Base-by-base conservation (phyloP, 2,329 filamentous ascomycete species). In the Fusarium sp. region DNA sequence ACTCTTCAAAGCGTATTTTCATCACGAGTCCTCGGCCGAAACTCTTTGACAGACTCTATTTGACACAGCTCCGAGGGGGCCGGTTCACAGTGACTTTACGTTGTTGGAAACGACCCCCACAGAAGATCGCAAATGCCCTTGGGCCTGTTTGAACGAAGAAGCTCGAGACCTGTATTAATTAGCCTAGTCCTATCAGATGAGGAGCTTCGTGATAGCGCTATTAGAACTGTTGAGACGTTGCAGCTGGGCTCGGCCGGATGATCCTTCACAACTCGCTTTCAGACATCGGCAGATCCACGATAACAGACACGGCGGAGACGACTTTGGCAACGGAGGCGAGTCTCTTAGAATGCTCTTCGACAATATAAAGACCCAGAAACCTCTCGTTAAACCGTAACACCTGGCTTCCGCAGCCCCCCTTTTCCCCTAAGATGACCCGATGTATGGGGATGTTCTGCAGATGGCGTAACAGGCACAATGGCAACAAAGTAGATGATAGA, bases 311-410 rank as follows among this genome's bases (percentile, higher is more conserved):
- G 2, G 2, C 10, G 16, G 3, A 7, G 6, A 31, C 10, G 22
- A n/a, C 5, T 1, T 13, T 31, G 9, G 9, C 2, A 3, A 9
- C 9, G 9, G 29, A 2, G 10, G 20, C 2, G 2, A n/a, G n/a
- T 6, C 16, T 5, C 6, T 1, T 3, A 2, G 31, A 9, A 2
- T 1, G 24, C 6, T 1, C 10, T 1, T 1, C 0, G 3, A 52
- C 0, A n/a, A 29, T 11, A 2, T 1, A 4, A 52, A 7, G 8
- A n/a, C 3, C 4, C 6, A 29, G 8, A 3, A 6, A 14, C 5
- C 24, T 13, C 24, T 31, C 2, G 1, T 14, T 13, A 4, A n/a
- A 16, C 8, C 48, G 10, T 6, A 52, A 6, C 24, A n/a, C 27
- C 48, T n/a, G 6, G 18, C 10, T 29, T 52, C 18, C 2, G 6